phyloP scores from a whole-genome alignment of 495 filamentous ascomycete genomes.

The Neurospora tetrasperma region DNA sequence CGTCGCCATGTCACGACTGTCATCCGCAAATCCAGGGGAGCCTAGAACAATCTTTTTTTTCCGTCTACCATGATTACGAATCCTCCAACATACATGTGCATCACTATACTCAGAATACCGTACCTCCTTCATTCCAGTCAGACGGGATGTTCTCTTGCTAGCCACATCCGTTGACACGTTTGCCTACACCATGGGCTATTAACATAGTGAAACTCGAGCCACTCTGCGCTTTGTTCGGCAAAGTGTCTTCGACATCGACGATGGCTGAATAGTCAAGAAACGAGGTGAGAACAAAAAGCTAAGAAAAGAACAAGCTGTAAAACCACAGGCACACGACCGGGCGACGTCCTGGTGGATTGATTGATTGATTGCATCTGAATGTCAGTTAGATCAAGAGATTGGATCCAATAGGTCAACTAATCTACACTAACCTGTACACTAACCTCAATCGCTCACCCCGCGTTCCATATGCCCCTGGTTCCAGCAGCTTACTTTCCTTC shows the following conservation, averaged over 20 bases:
- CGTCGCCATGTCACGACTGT: not conserved
- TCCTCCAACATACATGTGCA: not conserved
- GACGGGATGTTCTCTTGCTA: not conserved
- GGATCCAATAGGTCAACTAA: not conserved
- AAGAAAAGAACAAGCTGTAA: not conserved
- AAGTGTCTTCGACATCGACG: not conserved
- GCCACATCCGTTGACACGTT: not conserved
- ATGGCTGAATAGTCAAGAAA: not conserved
- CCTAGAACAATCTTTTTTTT: not conserved
- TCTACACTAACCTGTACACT: not conserved
- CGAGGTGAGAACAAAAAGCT: not conserved
- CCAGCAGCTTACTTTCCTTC: not conserved
- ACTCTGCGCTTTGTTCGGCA: not conserved
- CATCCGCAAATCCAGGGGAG: not conserved
- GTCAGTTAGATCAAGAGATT: not conserved
- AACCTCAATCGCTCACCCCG: not conserved
- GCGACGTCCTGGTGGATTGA: not conserved
- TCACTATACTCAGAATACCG: not conserved
- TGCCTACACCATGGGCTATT: not conserved
- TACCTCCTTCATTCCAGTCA: not conserved
- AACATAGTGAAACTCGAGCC: not conserved
- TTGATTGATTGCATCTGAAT: not conserved
- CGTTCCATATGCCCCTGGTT: not conserved
- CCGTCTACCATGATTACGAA: not conserved
- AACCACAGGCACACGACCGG: not conserved